phyloP scores from a whole-genome alignment of 2,329 filamentous ascomycete genomes.

The Chaetomiaceae sp. region DNA sequence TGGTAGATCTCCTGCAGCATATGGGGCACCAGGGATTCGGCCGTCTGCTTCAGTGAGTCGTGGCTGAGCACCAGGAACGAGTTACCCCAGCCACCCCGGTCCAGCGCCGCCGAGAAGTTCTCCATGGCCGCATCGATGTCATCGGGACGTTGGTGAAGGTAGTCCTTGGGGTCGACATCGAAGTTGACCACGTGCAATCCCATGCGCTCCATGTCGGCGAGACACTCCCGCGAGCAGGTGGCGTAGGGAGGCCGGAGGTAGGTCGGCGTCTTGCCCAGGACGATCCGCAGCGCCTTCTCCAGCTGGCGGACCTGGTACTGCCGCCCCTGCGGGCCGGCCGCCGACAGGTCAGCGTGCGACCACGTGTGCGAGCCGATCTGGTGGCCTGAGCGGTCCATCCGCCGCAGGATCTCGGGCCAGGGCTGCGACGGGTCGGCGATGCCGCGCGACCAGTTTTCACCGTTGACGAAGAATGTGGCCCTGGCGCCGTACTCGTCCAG shows the following conservation, averaged over 20 bases:
- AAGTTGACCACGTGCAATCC: slow-evolving; percentile 44
- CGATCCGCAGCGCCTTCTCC: slow-evolving; percentile 27
- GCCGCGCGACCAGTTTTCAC: slow-evolving; percentile 26
- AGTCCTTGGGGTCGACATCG: slow-evolving; percentile 46
- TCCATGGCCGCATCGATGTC: slow-evolving; percentile 39
- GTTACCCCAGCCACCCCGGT: slow-evolving; percentile 20
- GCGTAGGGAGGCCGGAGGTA: slow-evolving; percentile 34
- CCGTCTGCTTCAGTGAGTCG: slow-evolving; percentile 35
- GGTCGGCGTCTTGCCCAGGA: slow-evolving; percentile 32
- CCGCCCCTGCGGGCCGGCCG: slow-evolving; percentile 17
- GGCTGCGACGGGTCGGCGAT: slow-evolving; percentile 26
- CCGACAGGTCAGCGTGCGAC: slow-evolving; percentile 30
- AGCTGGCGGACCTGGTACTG: slow-evolving; percentile 27
- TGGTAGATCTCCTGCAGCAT: slow-evolving; percentile 38
- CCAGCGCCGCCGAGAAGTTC: slow-evolving; percentile 36
- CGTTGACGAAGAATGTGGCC: slow-evolving; percentile 34
- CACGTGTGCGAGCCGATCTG: slow-evolving; percentile 35
- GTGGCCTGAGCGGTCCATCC: slow-evolving; percentile 32
- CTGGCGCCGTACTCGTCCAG: slow-evolving; percentile 27
- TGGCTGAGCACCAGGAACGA: slow-evolving; percentile 42
- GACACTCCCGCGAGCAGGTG: slow-evolving; percentile 21
- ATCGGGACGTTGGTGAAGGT: slow-evolving; percentile 35
- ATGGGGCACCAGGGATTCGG: slow-evolving; percentile 29
- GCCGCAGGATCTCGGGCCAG: slow-evolving; percentile 22
- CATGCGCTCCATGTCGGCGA: slow-evolving; percentile 19